Evolutionary conservation across 2,329 filamentous ascomycete genomes (phyloP), one percentile per base, ranked within the genome.

Genomic region (Allantophomopsis lycopodina): DNA sequence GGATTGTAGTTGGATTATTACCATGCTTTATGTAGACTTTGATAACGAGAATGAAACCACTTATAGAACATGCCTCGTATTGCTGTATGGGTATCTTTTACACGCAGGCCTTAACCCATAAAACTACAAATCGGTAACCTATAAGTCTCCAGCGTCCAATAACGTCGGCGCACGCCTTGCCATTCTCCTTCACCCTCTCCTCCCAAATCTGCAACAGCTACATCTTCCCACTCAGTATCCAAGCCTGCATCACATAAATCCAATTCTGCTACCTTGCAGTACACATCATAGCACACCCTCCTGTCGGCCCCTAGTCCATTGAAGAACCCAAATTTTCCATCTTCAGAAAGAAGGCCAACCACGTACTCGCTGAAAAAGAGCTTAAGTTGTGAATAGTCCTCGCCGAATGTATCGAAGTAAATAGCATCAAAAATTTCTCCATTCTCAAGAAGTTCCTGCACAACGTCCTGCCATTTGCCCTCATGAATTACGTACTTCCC

Each of bases 381-480:
- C 36, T 81, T 80, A 20, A 96, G 74, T 56, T 89, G 83, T 2
- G 69, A 67, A 60, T 96, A 98, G 46, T 91, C 84, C 62, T 98
- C 91, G 6, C 87, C 91, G 58, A 96, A 96, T 0, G 91, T 98
- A 56, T 98, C 91, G 54, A 95, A 96, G 65, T 96, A 98, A 49
- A 98, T 85, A 20, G 81, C 84, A 55, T 94, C 84, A 53, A 89
- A 88, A 11, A 76, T 63, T 51, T 81, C 71, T 8, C 81, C 82
- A 32, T 75, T 62, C 43, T 75, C 72, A 1, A 89, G 62, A 7
- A 94, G 64, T 38, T 65, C 63, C 0, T 79, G 81, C 13, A 88
- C 65, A 0, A 91, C 62, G 43, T 91, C 83, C 59, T 94, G 87
- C 87, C 87, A 94, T 48, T 68, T 69, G 2, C 86, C 83, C 31